These are phyloP conservation scores for Aegilops bicornis DNA, from an alignment of 176 grass and related monocot genomes.

Conservation along the genomic window DNA sequence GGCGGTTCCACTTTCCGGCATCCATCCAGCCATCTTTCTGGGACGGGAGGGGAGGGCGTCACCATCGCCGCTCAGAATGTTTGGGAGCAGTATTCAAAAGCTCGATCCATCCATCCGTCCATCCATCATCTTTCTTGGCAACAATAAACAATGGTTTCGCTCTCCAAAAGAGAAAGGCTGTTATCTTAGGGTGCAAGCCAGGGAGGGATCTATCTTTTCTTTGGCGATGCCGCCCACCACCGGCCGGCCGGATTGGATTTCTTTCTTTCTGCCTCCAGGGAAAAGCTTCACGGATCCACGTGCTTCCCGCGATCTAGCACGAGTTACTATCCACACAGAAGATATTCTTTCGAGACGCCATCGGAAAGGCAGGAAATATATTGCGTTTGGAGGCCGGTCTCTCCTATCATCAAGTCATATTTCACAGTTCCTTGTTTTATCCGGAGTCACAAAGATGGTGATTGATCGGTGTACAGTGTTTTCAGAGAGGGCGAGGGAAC, in stretches of 20 bases:
- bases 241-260: not conserved
- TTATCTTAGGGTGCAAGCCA: conserved; percentile 25
- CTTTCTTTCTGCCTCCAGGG: not conserved
- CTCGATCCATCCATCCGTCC: not conserved
- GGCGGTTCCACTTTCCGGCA: not conserved
- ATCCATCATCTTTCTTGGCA: not conserved
- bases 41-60: not conserved
- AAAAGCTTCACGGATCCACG: conserved; percentile 17
- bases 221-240: not conserved
- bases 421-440: too few species aligned
- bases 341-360: not conserved
- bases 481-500: not conserved
- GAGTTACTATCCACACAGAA: too few species aligned
- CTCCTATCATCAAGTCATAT: not conserved
- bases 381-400: not conserved
- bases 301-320: not conserved
- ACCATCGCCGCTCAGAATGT: not conserved
- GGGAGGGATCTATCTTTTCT: not conserved
- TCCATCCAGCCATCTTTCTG: not conserved
- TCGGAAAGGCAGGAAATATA: not conserved
- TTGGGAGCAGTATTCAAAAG: not conserved
- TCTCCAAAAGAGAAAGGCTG: not conserved
- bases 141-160: not conserved
- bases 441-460: too few species aligned
- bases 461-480: too few species aligned